phyloP scores from a whole-genome alignment of 192 early-diverging fungal genomes.

The Rhizophlyctis rosea region DNA sequence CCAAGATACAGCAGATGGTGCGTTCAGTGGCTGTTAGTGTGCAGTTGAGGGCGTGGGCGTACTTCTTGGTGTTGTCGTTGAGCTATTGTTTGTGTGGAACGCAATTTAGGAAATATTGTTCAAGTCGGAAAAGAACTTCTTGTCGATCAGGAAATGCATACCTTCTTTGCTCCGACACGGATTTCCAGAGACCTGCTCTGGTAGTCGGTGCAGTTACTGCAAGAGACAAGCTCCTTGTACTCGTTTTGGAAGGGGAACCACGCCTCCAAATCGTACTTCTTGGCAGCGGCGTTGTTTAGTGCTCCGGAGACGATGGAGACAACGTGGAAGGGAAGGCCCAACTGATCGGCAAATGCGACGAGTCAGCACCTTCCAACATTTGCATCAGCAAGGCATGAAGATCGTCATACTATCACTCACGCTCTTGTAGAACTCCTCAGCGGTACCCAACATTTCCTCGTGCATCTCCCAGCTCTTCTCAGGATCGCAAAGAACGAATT shows the following conservation, averaged over 20 bases:
- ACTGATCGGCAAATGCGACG: constrained; percentile 38
- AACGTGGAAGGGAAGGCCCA: constrained; percentile 92
- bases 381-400: too few species aligned
- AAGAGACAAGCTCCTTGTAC: constrained; percentile 98
- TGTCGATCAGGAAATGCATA: constrained; percentile 22
- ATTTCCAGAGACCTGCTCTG: constrained; percentile 94
- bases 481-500: constrained; percentile 93
- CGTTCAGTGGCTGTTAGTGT: constrained; percentile 95
- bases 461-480: constrained; percentile 99
- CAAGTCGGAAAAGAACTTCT: constrained; percentile 4
- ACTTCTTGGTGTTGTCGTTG: constrained; percentile 90
- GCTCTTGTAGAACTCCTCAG: constrained; percentile 91
- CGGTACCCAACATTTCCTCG: constrained; percentile 86
- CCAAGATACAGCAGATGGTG: constrained; percentile 89
- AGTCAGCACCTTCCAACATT: background rate
- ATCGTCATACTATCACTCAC: constrained; percentile 31
- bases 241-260: constrained; percentile 99
- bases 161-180: constrained; percentile 95
- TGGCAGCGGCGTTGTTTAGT: constrained; percentile 97
- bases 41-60: constrained; percentile 96
- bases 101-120: background rate
- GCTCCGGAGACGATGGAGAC: constrained; percentile 96
- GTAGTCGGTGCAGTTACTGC: constrained; percentile 99
- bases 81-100: constrained; percentile 48
- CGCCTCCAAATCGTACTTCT: constrained; percentile 98